phyloP scores from a whole-genome alignment of 2,329 filamentous ascomycete genomes.

The Elsinoe perseae region DNA sequence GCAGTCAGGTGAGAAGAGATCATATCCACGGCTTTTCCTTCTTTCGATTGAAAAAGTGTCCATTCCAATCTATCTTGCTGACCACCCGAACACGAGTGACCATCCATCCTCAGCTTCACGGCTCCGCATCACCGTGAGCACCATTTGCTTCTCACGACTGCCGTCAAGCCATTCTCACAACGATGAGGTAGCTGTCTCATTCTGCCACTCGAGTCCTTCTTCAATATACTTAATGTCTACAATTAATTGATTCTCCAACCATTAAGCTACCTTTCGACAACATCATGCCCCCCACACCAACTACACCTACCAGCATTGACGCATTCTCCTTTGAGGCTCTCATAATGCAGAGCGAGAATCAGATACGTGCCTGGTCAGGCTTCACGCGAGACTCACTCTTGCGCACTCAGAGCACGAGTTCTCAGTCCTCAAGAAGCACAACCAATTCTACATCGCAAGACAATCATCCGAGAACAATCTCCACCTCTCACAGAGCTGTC shows the following conservation, averaged over 20 bases:
- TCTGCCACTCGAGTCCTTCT: too few relatives aligned
- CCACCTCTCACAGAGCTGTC: background rate
- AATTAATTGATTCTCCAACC: background rate
- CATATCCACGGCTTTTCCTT: background rate
- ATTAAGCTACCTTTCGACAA: background rate
- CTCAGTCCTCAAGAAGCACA: constrained; percentile 1
- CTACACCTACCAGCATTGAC: background rate
- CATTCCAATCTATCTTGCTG: background rate
- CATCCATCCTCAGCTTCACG: background rate
- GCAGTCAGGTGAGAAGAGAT: background rate
- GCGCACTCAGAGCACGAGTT: background rate
- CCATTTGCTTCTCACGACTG: constrained; percentile 1
- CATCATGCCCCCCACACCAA: constrained; percentile 1
- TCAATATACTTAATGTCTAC: constrained; percentile 2
- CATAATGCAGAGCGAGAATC: constrained; percentile 11
- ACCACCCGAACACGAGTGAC: constrained; percentile 9
- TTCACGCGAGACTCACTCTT: constrained; percentile 2
- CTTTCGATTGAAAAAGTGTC: background rate
- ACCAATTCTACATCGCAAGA: background rate
- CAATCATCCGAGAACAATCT: constrained; percentile 14
- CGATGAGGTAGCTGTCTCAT: background rate
- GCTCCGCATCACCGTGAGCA: background rate
- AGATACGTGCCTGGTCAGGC: constrained; percentile 1
- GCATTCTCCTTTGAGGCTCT: background rate
- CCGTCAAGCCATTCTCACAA: background rate